A percentile compares a stretch with the other conserved stretches of the same genome.
These are phyloP conservation scores for Boletus rubroflammeus DNA, from an alignment of 768 basidiomycete genomes.

Conservation along the genomic window DNA sequence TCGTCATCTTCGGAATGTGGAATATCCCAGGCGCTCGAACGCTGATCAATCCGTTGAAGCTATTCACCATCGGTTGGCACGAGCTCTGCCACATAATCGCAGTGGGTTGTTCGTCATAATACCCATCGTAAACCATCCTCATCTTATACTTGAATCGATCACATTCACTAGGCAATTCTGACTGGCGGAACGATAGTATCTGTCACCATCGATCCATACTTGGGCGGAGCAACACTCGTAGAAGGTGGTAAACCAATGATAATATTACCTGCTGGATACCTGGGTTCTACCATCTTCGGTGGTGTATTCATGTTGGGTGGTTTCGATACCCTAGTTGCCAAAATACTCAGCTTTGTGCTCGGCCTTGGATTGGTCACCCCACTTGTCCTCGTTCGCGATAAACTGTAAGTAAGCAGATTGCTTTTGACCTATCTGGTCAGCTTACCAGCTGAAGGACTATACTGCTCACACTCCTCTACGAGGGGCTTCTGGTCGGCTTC, in stretches of 20 bases:
- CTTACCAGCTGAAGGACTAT: constrained; percentile 62
- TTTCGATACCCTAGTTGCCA: constrained; percentile 87
- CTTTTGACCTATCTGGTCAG: neutral
- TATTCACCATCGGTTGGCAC: constrained; percentile 87
- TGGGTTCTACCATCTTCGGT: constrained; percentile 79
- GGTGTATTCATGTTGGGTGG: constrained; percentile 81
- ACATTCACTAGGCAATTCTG: constrained; percentile 56
- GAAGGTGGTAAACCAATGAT: constrained; percentile 71
- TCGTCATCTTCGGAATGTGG: constrained; percentile 86
- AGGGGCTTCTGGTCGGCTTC: constrained; percentile 84
- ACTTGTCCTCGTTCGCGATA: constrained; percentile 81
- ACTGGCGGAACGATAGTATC: constrained; percentile 76
- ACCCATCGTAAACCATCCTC: constrained; percentile 4
- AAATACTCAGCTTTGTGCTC: constrained; percentile 88
- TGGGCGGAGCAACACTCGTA: constrained; percentile 61
- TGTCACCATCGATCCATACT: constrained; percentile 80
- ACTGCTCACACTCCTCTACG: constrained; percentile 73
- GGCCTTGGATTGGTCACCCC: constrained; percentile 86
- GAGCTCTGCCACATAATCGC: constrained; percentile 81
- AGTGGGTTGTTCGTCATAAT: constrained; percentile 41
- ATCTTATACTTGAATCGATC: constrained; percentile 3
- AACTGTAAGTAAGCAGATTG: constrained; percentile 56
- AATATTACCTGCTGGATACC: constrained; percentile 75
- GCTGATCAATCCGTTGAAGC: constrained; percentile 79
- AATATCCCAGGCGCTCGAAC: constrained; percentile 77